A percentile compares a stretch with the other conserved stretches of the same genome.
These are phyloP conservation scores for Cokeromyces recurvatus DNA, from an alignment of 371 early-diverging fungal genomes.

Conservation along the genomic window DNA sequence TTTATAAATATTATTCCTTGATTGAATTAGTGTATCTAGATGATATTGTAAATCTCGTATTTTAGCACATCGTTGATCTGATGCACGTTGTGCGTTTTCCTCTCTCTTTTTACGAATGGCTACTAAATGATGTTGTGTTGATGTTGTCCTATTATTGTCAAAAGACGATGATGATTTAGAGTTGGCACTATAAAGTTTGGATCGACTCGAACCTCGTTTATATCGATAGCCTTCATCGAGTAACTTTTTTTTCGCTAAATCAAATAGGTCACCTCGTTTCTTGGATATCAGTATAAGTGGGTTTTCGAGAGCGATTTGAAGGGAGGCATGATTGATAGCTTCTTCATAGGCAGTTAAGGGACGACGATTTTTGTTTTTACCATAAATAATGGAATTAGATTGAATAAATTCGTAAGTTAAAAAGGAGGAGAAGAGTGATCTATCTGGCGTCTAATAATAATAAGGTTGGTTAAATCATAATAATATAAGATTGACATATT, in stretches of 20 bases:
- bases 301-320: slow-evolving; percentile 45
- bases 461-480: no score
- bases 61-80: slow-evolving; percentile 31
- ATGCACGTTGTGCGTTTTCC: slow-evolving; percentile 42
- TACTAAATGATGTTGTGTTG: no score
- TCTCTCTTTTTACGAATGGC: slow-evolving; percentile 22
- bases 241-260: slow-evolving; percentile 51
- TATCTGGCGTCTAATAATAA: no score
- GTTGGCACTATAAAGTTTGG: no score
- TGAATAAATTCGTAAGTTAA: slow-evolving; percentile 39
- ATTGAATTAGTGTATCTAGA: slow-evolving; percentile 36
- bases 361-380: slow-evolving; percentile 39
- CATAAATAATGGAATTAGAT: slow-evolving; percentile 54
- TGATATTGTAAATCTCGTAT: slow-evolving; percentile 34
- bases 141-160: slow-evolving; percentile 14
- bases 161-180: neutral
- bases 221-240: slow-evolving; percentile 53
- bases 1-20: no score
- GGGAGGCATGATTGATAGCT: slow-evolving; percentile 53
- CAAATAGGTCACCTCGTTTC: slow-evolving; percentile 48
- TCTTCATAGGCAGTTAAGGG: slow-evolving; percentile 54
- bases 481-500: neutral
- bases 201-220: slow-evolving; percentile 56
- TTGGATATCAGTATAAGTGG: slow-evolving; percentile 40
- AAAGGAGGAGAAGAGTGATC: neutral